phyloP scores from a whole-genome alignment of 2,329 filamentous ascomycete species.

The Trichoderma citrinoviride region DNA sequence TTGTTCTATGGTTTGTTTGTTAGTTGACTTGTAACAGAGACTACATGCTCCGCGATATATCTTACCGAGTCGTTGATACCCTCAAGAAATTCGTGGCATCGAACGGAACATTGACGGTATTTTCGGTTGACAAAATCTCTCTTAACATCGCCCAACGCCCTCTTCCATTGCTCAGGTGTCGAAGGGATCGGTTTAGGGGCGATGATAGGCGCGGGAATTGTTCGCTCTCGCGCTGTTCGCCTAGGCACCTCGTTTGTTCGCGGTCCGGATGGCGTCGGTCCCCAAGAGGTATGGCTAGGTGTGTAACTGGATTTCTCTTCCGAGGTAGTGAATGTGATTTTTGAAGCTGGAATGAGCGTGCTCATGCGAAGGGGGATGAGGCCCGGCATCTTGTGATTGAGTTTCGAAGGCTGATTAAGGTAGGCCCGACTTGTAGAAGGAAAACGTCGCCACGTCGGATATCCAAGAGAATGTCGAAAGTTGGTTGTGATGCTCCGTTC shows the following conservation, averaged over 20 bases:
- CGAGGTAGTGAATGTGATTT: conserved; percentile 8
- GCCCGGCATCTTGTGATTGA: conserved; percentile 29
- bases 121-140: conserved; percentile 49
- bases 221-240: neutral
- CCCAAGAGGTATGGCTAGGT: neutral
- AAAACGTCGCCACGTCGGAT: neutral
- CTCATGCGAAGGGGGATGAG: conserved; percentile 36
- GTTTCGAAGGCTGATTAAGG: neutral
- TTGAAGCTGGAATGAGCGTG: conserved; percentile 14
- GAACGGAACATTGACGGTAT: conserved; percentile 52
- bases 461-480: neutral
- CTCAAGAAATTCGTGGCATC: conserved; percentile 53
- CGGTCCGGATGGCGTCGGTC: neutral
- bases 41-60: neutral
- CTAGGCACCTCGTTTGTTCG: neutral
- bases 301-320: conserved; percentile 5
- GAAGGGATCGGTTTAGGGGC: conserved; percentile 39
- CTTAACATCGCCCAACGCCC: conserved; percentile 53
- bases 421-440: neutral
- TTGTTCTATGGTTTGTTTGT: conserved; percentile 2
- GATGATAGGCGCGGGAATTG: conserved; percentile 25
- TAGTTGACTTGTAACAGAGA: neutral
- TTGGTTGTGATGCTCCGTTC: neutral
- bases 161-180: conserved; percentile 51
- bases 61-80: conserved; percentile 45